These are phyloP conservation scores for Aspergillus floridensis DNA, from an alignment of 2,329 filamentous ascomycete genomes.

Conservation along the genomic window DNA sequence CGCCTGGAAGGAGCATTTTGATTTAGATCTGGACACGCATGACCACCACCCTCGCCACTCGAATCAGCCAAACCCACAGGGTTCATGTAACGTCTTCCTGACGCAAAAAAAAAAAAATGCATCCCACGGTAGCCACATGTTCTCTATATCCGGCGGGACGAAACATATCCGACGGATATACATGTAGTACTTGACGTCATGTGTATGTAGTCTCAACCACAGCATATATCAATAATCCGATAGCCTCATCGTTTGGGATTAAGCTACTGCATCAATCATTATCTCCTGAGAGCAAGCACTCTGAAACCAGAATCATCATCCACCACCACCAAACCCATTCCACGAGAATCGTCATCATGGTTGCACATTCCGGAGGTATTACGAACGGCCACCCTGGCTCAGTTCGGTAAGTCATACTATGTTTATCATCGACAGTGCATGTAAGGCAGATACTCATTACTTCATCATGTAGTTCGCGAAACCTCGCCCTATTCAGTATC, in stretches of 20 bases:
- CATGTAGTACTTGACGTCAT: slow-evolving; percentile 1
- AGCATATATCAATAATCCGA: background rate
- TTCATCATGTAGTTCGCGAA: slow-evolving; percentile 5
- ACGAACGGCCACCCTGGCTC: background rate
- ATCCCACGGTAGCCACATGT: background rate
- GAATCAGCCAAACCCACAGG: background rate
- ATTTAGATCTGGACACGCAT: no score
- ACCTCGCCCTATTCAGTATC: slow-evolving; percentile 9
- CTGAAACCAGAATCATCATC: no score
- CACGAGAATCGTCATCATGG: background rate
- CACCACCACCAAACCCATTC: background rate
- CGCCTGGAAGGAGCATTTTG: no score
- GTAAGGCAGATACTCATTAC: background rate
- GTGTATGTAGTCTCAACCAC: background rate
- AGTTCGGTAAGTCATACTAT: background rate
- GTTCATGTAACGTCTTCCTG: background rate
- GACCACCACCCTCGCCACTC: no score
- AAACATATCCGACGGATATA: background rate
- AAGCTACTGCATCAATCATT: background rate
- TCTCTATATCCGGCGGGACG: background rate
- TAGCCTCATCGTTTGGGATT: background rate
- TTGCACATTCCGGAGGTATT: background rate
- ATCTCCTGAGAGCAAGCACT: background rate
- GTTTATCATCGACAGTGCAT: background rate
- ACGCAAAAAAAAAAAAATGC: background rate